Percentiles rank a stretch among this genome's conserved stretches.
Evolutionary conservation across 371 early-diverging fungal genomes (phyloP).

Genomic region (Coemansia sp.): DNA sequence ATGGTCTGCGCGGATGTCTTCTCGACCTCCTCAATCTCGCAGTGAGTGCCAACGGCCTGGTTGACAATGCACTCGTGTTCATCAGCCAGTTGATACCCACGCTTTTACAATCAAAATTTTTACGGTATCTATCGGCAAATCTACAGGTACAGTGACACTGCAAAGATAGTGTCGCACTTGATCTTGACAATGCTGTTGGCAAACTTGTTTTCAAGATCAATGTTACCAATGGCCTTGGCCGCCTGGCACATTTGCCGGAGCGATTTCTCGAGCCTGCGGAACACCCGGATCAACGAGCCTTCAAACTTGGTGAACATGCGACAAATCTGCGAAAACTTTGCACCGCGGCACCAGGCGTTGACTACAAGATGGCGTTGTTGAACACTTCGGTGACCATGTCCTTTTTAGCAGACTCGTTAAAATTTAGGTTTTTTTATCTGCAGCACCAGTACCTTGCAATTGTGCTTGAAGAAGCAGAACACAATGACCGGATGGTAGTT

Average conservation of each 20-base stretch:
- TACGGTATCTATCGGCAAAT: too few species aligned
- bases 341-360: constrained; percentile 94
- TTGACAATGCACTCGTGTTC: too few species aligned
- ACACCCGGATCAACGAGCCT: constrained; percentile 94
- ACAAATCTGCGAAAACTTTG: constrained; percentile 95
- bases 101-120: too few species aligned
- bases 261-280: constrained; percentile 96
- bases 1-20: too few species aligned
- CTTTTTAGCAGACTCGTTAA: constrained; percentile 88
- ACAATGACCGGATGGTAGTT: constrained; percentile 99
- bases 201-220: constrained; percentile 96
- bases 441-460: constrained; percentile 95
- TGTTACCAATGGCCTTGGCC: constrained; percentile 97
- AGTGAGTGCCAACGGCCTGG: too few species aligned
- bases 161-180: constrained; percentile 99
- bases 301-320: constrained; percentile 97
- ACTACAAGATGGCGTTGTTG: constrained; percentile 92
- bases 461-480: constrained; percentile 97
- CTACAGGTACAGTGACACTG: constrained; percentile 93
- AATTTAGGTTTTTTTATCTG: constrained; percentile 91
- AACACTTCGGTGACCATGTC: constrained; percentile 90
- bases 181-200: constrained; percentile 90
- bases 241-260: constrained; percentile 95
- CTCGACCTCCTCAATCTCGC: too few species aligned
- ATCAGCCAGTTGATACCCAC: too few species aligned